Conservation (phyloP, 208 protist species). For the Leptomonas pyrrhocoris region DNA sequence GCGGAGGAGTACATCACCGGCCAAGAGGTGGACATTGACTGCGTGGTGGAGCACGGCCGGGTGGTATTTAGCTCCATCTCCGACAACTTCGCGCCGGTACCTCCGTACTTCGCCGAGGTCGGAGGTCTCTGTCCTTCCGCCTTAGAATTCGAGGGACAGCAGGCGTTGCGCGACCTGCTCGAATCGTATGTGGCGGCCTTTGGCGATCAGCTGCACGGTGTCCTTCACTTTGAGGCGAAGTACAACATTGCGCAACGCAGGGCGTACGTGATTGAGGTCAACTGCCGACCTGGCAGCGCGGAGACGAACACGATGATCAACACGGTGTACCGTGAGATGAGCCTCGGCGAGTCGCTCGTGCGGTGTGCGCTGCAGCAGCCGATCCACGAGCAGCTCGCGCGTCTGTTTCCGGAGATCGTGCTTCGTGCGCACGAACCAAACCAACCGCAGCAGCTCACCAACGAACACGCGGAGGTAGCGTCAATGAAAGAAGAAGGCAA, state of each 20-base stretch:
- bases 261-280: conserved; percentile 84
- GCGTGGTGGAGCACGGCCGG: conserved; percentile 60
- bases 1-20: conserved; percentile 83
- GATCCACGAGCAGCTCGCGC: conserved; percentile 38
- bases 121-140: conserved; percentile 67
- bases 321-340: conserved; percentile 60
- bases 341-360: conserved; percentile 69
- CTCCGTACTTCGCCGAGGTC: conserved; percentile 76
- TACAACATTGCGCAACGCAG: conserved; percentile 51
- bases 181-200: conserved; percentile 39
- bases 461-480: not conserved
- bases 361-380: conserved; percentile 63
- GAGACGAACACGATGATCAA: conserved; percentile 74
- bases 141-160: conserved; percentile 30
- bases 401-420: conserved; percentile 43
- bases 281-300: conserved; percentile 81
- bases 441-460: too few species aligned
- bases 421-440: not conserved
- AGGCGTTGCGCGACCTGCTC: conserved; percentile 52
- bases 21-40: conserved; percentile 85
- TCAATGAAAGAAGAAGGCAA: not conserved
- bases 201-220: conserved; percentile 49
- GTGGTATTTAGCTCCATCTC: conserved; percentile 72
- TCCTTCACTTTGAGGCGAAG: conserved; percentile 88
- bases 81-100: conserved; percentile 68